Base-by-base conservation (phyloP, 345 rosid genomes). In the Acer campestre region DNA sequence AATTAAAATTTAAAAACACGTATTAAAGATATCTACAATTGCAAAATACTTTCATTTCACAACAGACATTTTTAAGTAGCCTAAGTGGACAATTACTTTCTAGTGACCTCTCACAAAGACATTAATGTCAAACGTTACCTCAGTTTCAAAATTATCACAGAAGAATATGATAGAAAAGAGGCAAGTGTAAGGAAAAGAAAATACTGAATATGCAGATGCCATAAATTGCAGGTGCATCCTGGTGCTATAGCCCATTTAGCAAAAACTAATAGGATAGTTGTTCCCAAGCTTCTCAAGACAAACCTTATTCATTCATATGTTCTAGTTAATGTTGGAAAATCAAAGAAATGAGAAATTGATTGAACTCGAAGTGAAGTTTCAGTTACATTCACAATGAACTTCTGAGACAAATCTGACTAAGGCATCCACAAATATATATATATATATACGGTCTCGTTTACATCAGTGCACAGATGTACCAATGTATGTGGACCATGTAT, bases 291-390 rank as follows among this genome's bases (percentile, higher is more conserved):
- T 10, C 16, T 23, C 29, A n/a, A 61, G 64, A 23, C 29, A 23
- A 31, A 13, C 42, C 42, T 31, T 31, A 63, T 63, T 14, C 49
- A 67, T 38, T 23, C 38, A 12, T 1, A 22, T 53, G 25, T 70
- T 2, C 22, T 29, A 29, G 13, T 49, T 53, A 17, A 29, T 70
- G 61, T 55, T 31, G 35, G 64, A 53, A 71, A 18, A 20, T 29
- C 62, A 53, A 53, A 31, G 18, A 71, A n/a, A 71, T 51, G 49
- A 13, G 64, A 27, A 71, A 71, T 25, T 70, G 20, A 53, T 8
- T 0, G 12, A 3, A 55, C 14, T 11, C 17, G 3, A 46, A 6
- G 58, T 18, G 42, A 65, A 25, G 27, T 48, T 70, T 70, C 40
- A 49, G 18, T 2, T 12, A 51, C 73, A 48, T 48, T 23, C 38